Percentiles rank a stretch among this genome's conserved stretches.
These are phyloP conservation scores for Grammothele lineata DNA, from an alignment of 768 basidiomycete genomes.

Conservation along the genomic window DNA sequence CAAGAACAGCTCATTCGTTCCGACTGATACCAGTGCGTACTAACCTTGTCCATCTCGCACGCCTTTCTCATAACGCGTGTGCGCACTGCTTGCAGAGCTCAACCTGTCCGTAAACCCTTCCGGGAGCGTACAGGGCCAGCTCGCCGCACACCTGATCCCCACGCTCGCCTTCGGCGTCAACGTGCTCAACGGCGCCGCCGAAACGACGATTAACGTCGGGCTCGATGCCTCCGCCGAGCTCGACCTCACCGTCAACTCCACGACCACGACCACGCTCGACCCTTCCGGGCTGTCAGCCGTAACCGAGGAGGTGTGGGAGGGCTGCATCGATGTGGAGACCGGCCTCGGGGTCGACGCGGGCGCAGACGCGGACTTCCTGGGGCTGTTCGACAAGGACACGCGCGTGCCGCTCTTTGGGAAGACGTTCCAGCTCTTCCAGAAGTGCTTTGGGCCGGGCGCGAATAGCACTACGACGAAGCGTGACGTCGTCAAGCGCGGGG, in stretches of 20 bases:
- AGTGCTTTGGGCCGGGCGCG: constrained; percentile 11
- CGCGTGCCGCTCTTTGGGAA: constrained; percentile 16
- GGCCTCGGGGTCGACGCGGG: constrained; percentile 17
- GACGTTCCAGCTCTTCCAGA: constrained; percentile 21
- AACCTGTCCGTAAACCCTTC: constrained; percentile 36
- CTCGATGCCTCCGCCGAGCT: constrained; percentile 28
- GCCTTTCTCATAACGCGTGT: too few relatives aligned
- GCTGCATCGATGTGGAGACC: constrained; percentile 18
- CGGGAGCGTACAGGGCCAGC: constrained; percentile 35
- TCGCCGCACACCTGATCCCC: constrained; percentile 48
- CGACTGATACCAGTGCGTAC: too few relatives aligned
- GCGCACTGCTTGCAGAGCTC: constrained; percentile 31
- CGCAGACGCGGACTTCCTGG: constrained; percentile 18
- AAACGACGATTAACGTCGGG: constrained; percentile 39
- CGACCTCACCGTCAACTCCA: constrained; percentile 20
- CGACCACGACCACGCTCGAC: constrained; percentile 1
- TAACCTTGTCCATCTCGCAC: too few relatives aligned
- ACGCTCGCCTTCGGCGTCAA: constrained; percentile 41
- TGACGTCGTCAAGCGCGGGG: neutral
- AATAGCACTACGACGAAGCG: neutral
- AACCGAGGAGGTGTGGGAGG: constrained; percentile 6
- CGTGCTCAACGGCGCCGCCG: constrained; percentile 32
- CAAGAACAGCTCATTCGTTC: constrained; percentile 17
- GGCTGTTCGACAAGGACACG: constrained; percentile 17
- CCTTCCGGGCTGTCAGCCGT: constrained; percentile 2